These are phyloP conservation scores for Auricularia sp. DNA, from an alignment of 768 basidiomycete species.

Conservation along the genomic window DNA sequence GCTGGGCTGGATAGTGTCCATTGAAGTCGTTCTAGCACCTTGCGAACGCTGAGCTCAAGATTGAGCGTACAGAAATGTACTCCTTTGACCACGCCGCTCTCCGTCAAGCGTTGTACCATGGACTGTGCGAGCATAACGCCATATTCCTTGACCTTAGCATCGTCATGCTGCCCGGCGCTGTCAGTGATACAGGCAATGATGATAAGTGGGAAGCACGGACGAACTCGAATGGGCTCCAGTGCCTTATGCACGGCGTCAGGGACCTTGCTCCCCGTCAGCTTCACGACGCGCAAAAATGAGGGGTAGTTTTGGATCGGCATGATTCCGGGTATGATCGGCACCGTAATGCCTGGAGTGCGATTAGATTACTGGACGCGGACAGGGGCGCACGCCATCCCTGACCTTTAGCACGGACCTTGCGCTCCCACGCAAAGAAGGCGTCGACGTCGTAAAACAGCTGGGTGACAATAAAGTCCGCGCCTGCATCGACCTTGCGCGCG, in stretches of 20 bases:
- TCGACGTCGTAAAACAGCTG: slow-evolving; percentile 97
- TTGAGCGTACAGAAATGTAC: slow-evolving; percentile 96
- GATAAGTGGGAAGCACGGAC: slow-evolving; percentile 13
- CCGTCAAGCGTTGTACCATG: slow-evolving; percentile 57
- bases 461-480: slow-evolving; percentile 92
- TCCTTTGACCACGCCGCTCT: slow-evolving; percentile 50
- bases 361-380: background rate
- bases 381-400: slow-evolving; percentile 10
- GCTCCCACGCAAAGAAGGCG: slow-evolving; percentile 69
- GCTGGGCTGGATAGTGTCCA: slow-evolving; percentile 47
- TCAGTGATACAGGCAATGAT: background rate
- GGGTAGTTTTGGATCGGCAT: slow-evolving; percentile 98
- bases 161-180: slow-evolving; percentile 59
- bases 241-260: slow-evolving; percentile 55
- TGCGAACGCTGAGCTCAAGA: slow-evolving; percentile 88
- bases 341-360: slow-evolving; percentile 57
- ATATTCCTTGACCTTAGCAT: slow-evolving; percentile 87
- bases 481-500: slow-evolving; percentile 83
- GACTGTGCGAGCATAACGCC: slow-evolving; percentile 78
- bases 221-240: slow-evolving; percentile 67
- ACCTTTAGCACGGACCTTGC: slow-evolving; percentile 66
- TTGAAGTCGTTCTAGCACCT: slow-evolving; percentile 66
- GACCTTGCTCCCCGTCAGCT: slow-evolving; percentile 73
- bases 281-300: slow-evolving; percentile 84
- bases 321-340: slow-evolving; percentile 89